Percentiles rank a stretch among this genome's conserved stretches.
These are phyloP conservation scores for Immersiella caudata DNA, from an alignment of 495 filamentous ascomycete species.

Conservation along the genomic window DNA sequence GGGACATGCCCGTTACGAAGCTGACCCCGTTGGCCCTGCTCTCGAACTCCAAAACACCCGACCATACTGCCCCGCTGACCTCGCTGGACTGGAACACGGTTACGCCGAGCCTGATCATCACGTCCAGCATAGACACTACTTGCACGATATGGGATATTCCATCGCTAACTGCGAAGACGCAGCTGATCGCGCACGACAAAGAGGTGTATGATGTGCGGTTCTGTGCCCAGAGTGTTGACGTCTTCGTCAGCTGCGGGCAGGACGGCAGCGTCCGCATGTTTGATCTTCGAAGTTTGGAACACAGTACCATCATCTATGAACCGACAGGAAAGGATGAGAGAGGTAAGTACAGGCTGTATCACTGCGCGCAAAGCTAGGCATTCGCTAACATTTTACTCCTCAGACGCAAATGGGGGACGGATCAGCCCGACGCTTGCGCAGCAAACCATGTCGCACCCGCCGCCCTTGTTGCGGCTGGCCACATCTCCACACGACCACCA, in stretches of 20 bases:
- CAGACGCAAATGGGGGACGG: slow-evolving; percentile 51
- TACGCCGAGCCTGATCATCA: slow-evolving; percentile 95
- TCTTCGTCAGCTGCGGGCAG: slow-evolving; percentile 96
- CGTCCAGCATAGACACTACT: slow-evolving; percentile 97
- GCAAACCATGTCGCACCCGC: slow-evolving; percentile 77
- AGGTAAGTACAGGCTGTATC: slow-evolving; percentile 48
- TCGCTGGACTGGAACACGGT: slow-evolving; percentile 98
- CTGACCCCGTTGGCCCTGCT: slow-evolving; percentile 90
- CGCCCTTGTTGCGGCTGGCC: slow-evolving; percentile 82
- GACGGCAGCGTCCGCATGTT: slow-evolving; percentile 99
- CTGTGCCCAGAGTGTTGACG: slow-evolving; percentile 92
- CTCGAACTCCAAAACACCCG: slow-evolving; percentile 97
- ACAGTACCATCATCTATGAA: slow-evolving; percentile 99
- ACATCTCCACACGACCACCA: slow-evolving; percentile 96
- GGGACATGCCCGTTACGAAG: slow-evolving; percentile 74
- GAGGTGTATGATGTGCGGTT: slow-evolving; percentile 99
- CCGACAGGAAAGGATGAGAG: slow-evolving; percentile 87
- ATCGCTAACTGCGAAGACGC: slow-evolving; percentile 95
- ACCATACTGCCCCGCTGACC: slow-evolving; percentile 95
- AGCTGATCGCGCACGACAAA: slow-evolving; percentile 98
- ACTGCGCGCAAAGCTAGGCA: neutral
- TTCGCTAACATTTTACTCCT: slow-evolving; percentile 23
- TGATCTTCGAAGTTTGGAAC: slow-evolving; percentile 92
- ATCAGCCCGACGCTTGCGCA: slow-evolving; percentile 67
- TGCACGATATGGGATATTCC: slow-evolving; percentile 99